These are phyloP conservation scores for Aureobasidium zeae DNA, from an alignment of 2,329 filamentous ascomycete genomes.

Conservation along the genomic window DNA sequence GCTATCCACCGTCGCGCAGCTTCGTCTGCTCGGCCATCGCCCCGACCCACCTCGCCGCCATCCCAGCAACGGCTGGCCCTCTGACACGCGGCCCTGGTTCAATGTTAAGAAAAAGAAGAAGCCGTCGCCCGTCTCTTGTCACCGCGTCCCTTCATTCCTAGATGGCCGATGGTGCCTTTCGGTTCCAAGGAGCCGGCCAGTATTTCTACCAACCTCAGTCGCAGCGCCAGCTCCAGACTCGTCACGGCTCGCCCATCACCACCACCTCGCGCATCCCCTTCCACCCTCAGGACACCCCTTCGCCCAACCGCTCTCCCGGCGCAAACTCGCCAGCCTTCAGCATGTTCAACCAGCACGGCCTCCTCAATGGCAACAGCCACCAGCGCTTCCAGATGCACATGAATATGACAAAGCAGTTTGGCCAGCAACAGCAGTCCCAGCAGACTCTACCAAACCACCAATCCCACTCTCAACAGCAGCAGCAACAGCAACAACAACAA, in stretches of 20 bases:
- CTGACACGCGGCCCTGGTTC: slow-evolving; percentile 21
- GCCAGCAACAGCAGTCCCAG: slow-evolving; percentile 46
- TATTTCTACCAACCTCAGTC: slow-evolving; percentile 49
- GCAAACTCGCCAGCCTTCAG: slow-evolving; percentile 41
- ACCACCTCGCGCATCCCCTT: slow-evolving; percentile 28
- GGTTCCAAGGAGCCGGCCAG: slow-evolving; percentile 53
- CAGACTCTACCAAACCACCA: slow-evolving; percentile 24
- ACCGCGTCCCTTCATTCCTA: slow-evolving; percentile 37
- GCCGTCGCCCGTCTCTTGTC: slow-evolving; percentile 36
- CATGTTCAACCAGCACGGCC: slow-evolving; percentile 71
- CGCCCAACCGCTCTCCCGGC: slow-evolving; percentile 49
- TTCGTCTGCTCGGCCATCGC: not conserved
- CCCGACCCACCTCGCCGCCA: not conserved
- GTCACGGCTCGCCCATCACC: slow-evolving; percentile 39
- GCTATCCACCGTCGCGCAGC: slow-evolving; percentile 4
- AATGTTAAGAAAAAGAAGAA: slow-evolving; percentile 43
- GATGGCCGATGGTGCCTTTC: slow-evolving; percentile 60
- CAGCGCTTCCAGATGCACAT: slow-evolving; percentile 45
- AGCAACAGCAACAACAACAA: slow-evolving; percentile 42
- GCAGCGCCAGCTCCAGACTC: slow-evolving; percentile 36
- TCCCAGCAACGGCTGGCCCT: slow-evolving; percentile 16
- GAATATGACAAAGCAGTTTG: slow-evolving; percentile 62
- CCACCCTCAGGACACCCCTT: slow-evolving; percentile 44
- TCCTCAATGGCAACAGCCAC: slow-evolving; percentile 62
- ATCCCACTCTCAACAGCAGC: slow-evolving; percentile 39